Evolutionary conservation across 2,329 filamentous ascomycete species (phyloP).

Genomic region (Diplodia seriata): DNA sequence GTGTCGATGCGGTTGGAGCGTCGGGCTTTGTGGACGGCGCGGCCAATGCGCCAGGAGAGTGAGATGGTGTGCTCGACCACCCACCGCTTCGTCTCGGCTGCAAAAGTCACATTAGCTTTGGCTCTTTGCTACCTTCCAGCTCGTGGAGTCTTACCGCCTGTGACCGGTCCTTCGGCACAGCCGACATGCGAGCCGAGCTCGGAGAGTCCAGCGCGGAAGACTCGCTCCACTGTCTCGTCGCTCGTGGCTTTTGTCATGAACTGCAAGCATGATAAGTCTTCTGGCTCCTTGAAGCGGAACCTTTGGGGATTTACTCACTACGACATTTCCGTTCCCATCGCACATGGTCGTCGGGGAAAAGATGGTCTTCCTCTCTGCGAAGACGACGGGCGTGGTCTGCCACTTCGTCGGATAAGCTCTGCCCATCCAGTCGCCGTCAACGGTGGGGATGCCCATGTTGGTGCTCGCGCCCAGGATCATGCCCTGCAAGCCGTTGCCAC

Average conservation of each 20-base stretch:
- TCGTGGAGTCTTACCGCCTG: conserved; percentile 36
- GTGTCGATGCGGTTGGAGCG: conserved; percentile 47
- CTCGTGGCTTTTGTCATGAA: conserved; percentile 48
- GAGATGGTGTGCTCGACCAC: conserved; percentile 50
- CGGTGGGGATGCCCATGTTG: conserved; percentile 52
- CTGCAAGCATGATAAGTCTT: background rate
- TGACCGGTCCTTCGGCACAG: conserved; percentile 48
- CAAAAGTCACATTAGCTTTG: conserved; percentile 14
- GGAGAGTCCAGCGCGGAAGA: conserved; percentile 45
- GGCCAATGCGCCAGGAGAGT: conserved; percentile 49
- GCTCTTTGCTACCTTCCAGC: background rate
- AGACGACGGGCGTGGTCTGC: conserved; percentile 54
- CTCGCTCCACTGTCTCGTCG: conserved; percentile 49
- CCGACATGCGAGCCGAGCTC: conserved; percentile 48
- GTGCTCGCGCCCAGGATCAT: conserved; percentile 48
- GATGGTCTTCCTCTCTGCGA: conserved; percentile 49
- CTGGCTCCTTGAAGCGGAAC: too few species aligned
- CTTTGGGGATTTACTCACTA: conserved; percentile 33
- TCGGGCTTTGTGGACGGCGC: conserved; percentile 46
- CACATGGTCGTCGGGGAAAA: conserved; percentile 49
- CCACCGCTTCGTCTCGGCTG: conserved; percentile 45
- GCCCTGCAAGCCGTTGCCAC: conserved; percentile 41
- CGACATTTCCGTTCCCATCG: conserved; percentile 52
- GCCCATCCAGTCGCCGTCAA: conserved; percentile 59
- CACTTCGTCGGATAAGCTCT: conserved; percentile 56